These are phyloP conservation scores for Sideroxylon spinosum DNA, from an alignment of 179 eudicot genomes.

Conservation along the genomic window DNA sequence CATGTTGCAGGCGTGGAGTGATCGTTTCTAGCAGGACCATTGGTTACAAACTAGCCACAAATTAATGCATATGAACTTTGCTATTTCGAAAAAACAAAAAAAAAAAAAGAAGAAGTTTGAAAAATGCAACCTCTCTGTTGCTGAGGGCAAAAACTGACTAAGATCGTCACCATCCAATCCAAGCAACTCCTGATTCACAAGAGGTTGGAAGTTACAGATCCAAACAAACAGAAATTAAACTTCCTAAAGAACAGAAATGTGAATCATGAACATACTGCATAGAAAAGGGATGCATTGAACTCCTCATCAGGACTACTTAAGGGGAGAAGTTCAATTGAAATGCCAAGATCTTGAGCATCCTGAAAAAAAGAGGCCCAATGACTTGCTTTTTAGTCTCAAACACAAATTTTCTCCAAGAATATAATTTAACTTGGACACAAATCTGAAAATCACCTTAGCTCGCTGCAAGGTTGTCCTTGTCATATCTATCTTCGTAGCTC, in stretches of 20 bases:
- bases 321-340: conserved; percentile 85
- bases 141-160: conserved; percentile 59
- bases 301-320: conserved; percentile 56
- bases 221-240: background rate
- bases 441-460: conserved; percentile 56
- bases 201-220: conserved; percentile 4
- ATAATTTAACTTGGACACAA: conserved; percentile 8
- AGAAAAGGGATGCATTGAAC: conserved; percentile 71
- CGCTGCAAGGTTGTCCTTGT: conserved; percentile 92
- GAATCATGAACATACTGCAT: conserved; percentile 55
- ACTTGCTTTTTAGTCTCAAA: conserved; percentile 3
- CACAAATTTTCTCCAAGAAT: conserved; percentile 4
- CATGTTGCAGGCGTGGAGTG: too few relatives aligned
- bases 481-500: conserved; percentile 78
- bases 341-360: conserved; percentile 99
- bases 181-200: conserved; percentile 65
- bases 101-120: background rate
- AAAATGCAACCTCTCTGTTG: conserved; percentile 57
- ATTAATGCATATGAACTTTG: too few relatives aligned
- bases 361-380: conserved; percentile 27
- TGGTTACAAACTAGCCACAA: too few relatives aligned
- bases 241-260: conserved; percentile 5
- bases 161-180: conserved; percentile 78
- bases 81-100: too few relatives aligned
- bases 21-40: too few relatives aligned